A percentile compares a stretch with the other conserved stretches of the same genome.
Conservation (phyloP, 2,329 filamentous ascomycete genomes). For the Sclerotiophoma versabilis region DNA sequence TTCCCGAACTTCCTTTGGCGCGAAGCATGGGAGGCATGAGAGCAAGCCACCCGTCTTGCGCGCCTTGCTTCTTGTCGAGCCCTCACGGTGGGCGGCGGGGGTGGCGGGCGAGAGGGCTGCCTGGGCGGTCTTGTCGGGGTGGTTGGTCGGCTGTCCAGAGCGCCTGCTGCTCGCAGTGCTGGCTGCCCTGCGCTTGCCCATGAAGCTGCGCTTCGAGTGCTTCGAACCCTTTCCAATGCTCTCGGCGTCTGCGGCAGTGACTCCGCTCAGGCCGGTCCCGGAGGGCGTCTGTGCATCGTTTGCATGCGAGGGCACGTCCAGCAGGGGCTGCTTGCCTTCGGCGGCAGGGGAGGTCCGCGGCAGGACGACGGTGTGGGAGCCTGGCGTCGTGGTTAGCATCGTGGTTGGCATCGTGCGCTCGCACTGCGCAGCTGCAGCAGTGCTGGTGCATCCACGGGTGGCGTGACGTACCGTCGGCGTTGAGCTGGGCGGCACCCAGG, state of each 20-base stretch:
- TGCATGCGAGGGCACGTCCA: conserved; percentile 47
- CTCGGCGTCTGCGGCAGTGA: conserved; percentile 55
- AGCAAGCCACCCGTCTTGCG: conserved; percentile 54
- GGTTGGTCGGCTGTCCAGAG: conserved; percentile 47
- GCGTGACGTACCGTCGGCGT: conserved; percentile 44
- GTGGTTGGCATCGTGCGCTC: too few species aligned
- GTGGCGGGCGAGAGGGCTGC: conserved; percentile 40
- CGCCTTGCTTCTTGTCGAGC: conserved; percentile 47
- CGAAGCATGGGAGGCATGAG: conserved; percentile 71
- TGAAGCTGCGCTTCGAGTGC: conserved; percentile 54
- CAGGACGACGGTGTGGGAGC: conserved; percentile 24
- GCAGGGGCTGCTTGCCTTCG: conserved; percentile 47
- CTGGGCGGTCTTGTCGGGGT: conserved; percentile 51
- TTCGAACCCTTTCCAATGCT: conserved; percentile 55
- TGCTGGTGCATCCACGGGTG: not conserved
- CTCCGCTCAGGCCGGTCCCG: conserved; percentile 52
- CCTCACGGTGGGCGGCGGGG: conserved; percentile 39
- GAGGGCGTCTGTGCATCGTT: conserved; percentile 44
- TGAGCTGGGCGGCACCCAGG: conserved; percentile 38
- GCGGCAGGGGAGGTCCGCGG: conserved; percentile 40
- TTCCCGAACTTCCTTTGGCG: conserved; percentile 65
- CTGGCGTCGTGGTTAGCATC: conserved; percentile 5
- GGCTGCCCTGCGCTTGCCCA: conserved; percentile 53
- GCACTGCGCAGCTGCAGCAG: not conserved
- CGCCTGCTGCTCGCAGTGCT: conserved; percentile 58